A percentile compares a stretch with the other conserved stretches of the same genome.
phyloP scores from a whole-genome alignment of 2,329 filamentous ascomycete genomes.

The Boeremia lycopersici region DNA sequence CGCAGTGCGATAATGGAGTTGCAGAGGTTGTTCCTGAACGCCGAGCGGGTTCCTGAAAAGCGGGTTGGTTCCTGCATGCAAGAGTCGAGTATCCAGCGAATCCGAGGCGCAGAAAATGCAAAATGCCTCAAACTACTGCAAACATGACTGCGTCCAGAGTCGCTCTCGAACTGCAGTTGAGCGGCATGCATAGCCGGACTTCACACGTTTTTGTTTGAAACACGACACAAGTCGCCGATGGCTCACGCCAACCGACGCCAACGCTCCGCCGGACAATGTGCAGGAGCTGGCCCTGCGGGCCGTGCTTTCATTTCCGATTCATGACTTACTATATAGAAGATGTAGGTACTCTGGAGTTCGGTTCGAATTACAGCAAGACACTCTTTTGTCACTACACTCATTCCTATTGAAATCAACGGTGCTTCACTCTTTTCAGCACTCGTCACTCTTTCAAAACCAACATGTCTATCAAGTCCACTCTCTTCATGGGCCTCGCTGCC shows the following conservation, averaged over 20 bases:
- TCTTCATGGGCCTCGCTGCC: conserved; percentile 37
- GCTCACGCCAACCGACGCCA: conserved; percentile 15
- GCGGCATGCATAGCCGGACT: conserved; percentile 15
- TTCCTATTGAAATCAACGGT: conserved; percentile 4
- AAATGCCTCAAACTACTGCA: conserved; percentile 17
- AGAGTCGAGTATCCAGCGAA: conserved; percentile 5
- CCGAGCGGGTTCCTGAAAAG: conserved; percentile 7
- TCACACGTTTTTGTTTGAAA: conserved; percentile 15
- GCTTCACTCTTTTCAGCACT: conserved; percentile 20
- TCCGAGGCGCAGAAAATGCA: conserved; percentile 4
- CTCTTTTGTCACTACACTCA: conserved; percentile 18
- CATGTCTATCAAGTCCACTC: conserved; percentile 21
- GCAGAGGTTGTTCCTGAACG: conserved; percentile 5
- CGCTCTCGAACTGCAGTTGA: conserved; percentile 14
- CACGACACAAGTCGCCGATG: conserved; percentile 15
- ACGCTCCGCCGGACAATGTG: conserved; percentile 17
- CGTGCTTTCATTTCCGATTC: conserved; percentile 18
- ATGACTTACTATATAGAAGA: conserved; percentile 12
- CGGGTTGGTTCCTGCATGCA: conserved; percentile 14
- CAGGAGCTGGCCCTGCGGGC: conserved; percentile 19
- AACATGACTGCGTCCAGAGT: conserved; percentile 11
- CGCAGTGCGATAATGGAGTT: conserved; percentile 6
- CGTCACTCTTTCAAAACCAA: conserved; percentile 9
- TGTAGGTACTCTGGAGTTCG: conserved; percentile 7
- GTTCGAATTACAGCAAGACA: conserved; percentile 14